phyloP scores from a whole-genome alignment of 768 basidiomycete species.

The Naematelia aurantialba region DNA sequence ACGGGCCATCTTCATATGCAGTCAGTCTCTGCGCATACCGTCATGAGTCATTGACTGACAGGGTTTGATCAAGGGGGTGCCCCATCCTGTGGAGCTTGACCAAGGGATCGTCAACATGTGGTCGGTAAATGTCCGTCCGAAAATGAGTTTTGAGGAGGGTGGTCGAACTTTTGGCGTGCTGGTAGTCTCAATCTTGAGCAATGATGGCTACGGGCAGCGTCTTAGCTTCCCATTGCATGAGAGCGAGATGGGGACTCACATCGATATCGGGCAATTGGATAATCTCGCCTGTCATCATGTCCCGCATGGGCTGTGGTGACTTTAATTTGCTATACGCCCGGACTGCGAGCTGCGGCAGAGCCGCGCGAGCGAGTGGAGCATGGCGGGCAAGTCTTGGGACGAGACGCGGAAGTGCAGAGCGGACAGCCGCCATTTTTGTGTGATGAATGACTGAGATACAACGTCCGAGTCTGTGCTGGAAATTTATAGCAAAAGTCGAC shows the following conservation, averaged over 20 bases:
- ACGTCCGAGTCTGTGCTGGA: not conserved
- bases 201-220: slow-evolving; percentile 18
- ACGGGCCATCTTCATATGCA: slow-evolving; percentile 60
- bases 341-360: not conserved
- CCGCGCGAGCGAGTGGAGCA: not conserved
- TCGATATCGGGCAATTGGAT: slow-evolving; percentile 58
- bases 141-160: slow-evolving; percentile 65
- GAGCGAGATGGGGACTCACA: slow-evolving; percentile 49
- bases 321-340: slow-evolving; percentile 3
- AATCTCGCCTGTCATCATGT: slow-evolving; percentile 59
- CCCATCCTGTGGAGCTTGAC: slow-evolving; percentile 73
- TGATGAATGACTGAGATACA: not conserved
- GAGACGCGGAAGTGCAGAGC: not conserved
- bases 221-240: not conserved
- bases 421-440: not conserved
- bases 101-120: slow-evolving; percentile 82
- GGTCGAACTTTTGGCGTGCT: slow-evolving; percentile 63
- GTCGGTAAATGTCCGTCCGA: slow-evolving; percentile 78
- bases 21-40: not conserved
- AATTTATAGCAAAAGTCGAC: too few species aligned
- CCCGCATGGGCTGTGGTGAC: slow-evolving; percentile 31
- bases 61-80: slow-evolving; percentile 71
- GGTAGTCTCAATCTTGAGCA: slow-evolving; percentile 35
- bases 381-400: not conserved
- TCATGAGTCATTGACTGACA: slow-evolving; percentile 56